Percentiles rank a stretch among this genome's conserved stretches.
phyloP scores from a whole-genome alignment of 73 alveolate genomes.

The Blepharisma japonicum region DNA sequence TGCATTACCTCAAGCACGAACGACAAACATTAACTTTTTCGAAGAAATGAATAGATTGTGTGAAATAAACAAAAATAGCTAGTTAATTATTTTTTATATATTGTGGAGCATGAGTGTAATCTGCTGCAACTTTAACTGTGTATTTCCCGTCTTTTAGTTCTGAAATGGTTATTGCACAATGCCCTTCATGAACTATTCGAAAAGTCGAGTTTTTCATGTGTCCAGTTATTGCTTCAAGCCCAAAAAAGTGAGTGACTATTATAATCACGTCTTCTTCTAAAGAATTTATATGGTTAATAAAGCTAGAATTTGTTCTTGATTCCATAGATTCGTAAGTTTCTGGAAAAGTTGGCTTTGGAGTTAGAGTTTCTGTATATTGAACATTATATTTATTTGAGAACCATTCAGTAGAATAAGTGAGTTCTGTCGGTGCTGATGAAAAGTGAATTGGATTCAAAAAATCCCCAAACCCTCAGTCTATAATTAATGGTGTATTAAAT shows the following conservation, averaged over 20 bases:
- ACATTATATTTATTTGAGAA: background rate
- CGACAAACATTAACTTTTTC: no score
- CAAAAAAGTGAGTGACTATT: constrained; percentile 4
- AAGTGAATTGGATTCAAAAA: background rate
- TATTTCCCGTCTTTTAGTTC: background rate
- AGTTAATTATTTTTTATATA: constrained; percentile 16
- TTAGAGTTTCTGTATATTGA: background rate
- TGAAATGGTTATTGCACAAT: background rate
- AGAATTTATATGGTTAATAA: background rate
- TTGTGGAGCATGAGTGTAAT: constrained; percentile 21
- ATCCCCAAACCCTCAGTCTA: constrained; percentile 16
- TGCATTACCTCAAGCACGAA: no score
- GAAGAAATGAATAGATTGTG: no score
- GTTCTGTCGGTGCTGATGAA: background rate
- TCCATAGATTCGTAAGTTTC: background rate
- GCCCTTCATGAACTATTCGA: background rate
- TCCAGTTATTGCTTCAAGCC: background rate
- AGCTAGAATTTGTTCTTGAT: background rate
- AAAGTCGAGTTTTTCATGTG: background rate
- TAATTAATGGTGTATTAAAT: background rate
- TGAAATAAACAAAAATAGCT: no score
- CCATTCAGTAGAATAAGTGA: constrained; percentile 3
- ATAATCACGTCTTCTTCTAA: background rate
- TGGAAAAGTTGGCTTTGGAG: background rate
- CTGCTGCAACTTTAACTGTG: background rate